Evolutionary conservation across 495 filamentous ascomycete genomes (phyloP), one percentile per base, ranked within the genome.

Genomic region (Penicillium manginii): DNA sequence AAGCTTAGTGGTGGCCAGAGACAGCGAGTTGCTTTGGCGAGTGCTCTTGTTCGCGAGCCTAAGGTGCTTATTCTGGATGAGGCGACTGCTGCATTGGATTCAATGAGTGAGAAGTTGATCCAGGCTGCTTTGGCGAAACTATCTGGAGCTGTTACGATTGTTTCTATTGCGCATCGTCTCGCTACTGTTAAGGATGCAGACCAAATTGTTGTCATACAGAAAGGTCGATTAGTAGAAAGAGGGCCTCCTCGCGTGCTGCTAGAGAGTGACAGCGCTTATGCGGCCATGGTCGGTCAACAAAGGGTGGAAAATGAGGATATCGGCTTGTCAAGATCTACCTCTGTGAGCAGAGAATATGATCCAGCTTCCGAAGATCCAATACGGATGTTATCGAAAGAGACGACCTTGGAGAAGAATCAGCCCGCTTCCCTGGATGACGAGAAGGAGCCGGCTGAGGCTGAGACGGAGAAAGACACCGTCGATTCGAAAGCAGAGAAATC

Each of bases 1-100:
- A 84, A 88, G 69, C 78, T 94, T 11, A 90, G 86, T 5, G 89
- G 91, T 31, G 91, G 91, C 1, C 91, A 94, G 70, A 90, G 89
- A 59, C 91, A 94, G 63, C 85, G 91, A 32, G 80, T 94, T 12
- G 89, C 88, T 8, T 87, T 87, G 50, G 89, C 89, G 21, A 76
- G 87, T 19, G 90, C 91, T 35, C 72, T 93, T 52, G 76, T 90
- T 55, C 79, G 90, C 33, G 74, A 88, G 65, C 84, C 90, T 43
- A 81, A 84, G 67, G 74, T 90, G 35, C 73, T 90, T 65, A 89
- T 57, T 8, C 22, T 57, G 32, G 54, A 57, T 18, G 54, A 57
- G 23, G 54, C 54, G 8, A 57, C 54, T 42, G 21, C 46, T 3
- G 54, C 54, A 19, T 23, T 57, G 14, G 54, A 57, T 21, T 26